phyloP scores from a whole-genome alignment of 768 basidiomycete species.

The Fomitopsis serialis region DNA sequence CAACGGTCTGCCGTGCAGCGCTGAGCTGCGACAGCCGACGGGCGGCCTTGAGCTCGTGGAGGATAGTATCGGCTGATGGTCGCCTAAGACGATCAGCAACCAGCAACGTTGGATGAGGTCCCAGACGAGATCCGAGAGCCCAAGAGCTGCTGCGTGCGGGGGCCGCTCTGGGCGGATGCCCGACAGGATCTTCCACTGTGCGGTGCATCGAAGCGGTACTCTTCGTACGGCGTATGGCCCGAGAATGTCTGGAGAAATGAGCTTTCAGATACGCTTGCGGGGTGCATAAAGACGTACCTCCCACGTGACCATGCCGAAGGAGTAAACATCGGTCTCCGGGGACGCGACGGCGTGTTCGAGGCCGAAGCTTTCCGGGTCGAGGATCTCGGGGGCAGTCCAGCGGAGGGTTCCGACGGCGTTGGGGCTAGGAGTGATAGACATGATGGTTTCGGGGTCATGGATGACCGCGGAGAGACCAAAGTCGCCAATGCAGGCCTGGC shows the following conservation, averaged over 20 bases:
- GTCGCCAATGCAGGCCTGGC: neutral
- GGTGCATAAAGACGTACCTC: constrained; percentile 1
- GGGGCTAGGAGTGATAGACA: neutral
- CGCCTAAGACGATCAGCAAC: neutral
- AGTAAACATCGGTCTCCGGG: neutral
- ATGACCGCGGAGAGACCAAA: constrained; percentile 1
- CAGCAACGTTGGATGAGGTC: neutral
- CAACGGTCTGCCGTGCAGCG: too few species aligned
- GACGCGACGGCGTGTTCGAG: neutral
- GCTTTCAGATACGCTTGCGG: too few species aligned
- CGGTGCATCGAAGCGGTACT: neutral
- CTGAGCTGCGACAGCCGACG: too few species aligned
- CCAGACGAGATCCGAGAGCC: neutral
- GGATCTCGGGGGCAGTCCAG: constrained; percentile 7
- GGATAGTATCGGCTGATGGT: neutral
- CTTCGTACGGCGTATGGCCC: neutral
- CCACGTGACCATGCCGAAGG: constrained; percentile 1
- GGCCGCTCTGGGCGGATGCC: neutral
- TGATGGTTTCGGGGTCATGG: neutral
- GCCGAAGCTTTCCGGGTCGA: constrained; percentile 2
- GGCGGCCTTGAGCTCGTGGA: too few species aligned
- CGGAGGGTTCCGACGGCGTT: neutral
- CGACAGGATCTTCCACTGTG: neutral
- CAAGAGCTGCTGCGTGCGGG: neutral
- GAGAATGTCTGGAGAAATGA: neutral